phyloP scores from a whole-genome alignment of 2,329 filamentous ascomycete species.

The Claviceps arundinis region DNA sequence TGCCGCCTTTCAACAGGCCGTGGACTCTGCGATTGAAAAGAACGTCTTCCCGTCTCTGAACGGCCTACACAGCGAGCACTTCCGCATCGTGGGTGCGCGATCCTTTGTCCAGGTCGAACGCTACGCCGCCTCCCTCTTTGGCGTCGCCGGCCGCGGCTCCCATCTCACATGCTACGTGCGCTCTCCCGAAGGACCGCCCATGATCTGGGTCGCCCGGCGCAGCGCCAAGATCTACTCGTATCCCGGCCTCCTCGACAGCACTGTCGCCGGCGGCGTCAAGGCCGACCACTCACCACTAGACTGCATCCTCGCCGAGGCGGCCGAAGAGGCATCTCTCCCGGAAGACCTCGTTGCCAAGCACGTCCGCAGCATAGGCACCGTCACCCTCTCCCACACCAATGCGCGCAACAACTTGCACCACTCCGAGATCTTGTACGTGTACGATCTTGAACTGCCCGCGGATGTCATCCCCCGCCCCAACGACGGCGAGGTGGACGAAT shows the following conservation, averaged over 20 bases:
- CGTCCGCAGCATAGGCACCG: conserved; percentile 16
- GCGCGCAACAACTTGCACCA: conserved; percentile 17
- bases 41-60: conserved; percentile 26
- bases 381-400: conserved; percentile 22
- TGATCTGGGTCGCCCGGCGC: conserved; percentile 60
- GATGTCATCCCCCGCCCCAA: conserved; percentile 51
- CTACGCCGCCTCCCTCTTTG: conserved; percentile 49
- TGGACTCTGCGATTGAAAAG: conserved; percentile 21
- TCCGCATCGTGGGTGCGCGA: conserved; percentile 26
- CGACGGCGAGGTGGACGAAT: conserved; percentile 69
- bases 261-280: conserved; percentile 65
- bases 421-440: conserved; percentile 47
- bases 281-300: conserved; percentile 52
- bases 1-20: not conserved
- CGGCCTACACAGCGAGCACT: conserved; percentile 28
- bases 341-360: conserved; percentile 13
- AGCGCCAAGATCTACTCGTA: conserved; percentile 57
- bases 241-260: conserved; percentile 63
- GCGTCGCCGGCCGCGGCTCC: conserved; percentile 50
- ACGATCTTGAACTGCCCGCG: conserved; percentile 54
- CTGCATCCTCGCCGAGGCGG: conserved; percentile 57
- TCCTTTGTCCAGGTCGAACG: conserved; percentile 40
- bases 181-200: conserved; percentile 26
- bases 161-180: conserved; percentile 51
- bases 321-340: conserved; percentile 50